Conservation (phyloP, 2,329 filamentous ascomycete genomes). For the Erysiphe pulchra region DNA sequence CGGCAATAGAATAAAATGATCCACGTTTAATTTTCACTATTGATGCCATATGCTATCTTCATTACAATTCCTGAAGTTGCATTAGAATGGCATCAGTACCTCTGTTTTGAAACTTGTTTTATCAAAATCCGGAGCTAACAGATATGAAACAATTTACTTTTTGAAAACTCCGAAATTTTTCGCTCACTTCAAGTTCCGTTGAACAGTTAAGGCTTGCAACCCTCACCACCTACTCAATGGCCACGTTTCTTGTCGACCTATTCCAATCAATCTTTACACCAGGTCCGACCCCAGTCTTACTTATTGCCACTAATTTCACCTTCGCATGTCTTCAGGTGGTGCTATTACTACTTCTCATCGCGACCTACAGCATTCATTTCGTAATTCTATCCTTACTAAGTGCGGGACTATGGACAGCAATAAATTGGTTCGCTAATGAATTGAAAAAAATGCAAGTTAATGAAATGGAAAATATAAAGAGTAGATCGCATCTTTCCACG, state of each 20-base stretch:
- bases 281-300: constrained; percentile 64
- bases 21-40: too few species aligned
- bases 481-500: too few species aligned
- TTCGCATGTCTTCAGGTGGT: constrained; percentile 69
- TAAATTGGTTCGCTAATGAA: constrained; percentile 87
- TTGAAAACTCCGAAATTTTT: too few species aligned
- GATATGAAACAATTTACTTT: too few species aligned
- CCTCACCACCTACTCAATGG: constrained; percentile 17
- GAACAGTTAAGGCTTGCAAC: too few species aligned
- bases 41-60: too few species aligned
- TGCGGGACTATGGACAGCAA: constrained; percentile 67
- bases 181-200: too few species aligned
- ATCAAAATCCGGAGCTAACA: too few species aligned
- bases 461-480: constrained; percentile 16
- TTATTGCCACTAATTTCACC: constrained; percentile 70
- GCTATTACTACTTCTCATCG: constrained; percentile 48
- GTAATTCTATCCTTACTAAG: constrained; percentile 54
- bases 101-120: too few species aligned
- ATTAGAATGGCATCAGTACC: too few species aligned
- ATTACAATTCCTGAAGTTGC: too few species aligned
- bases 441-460: constrained; percentile 22
- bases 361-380: constrained; percentile 77
- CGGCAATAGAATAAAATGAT: too few species aligned
- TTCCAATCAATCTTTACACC: constrained; percentile 88
- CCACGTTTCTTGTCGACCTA: constrained; percentile 43